These are phyloP conservation scores for Schizophyllum amplum DNA, from an alignment of 1,284 basidiomycete species.

Conservation along the genomic window DNA sequence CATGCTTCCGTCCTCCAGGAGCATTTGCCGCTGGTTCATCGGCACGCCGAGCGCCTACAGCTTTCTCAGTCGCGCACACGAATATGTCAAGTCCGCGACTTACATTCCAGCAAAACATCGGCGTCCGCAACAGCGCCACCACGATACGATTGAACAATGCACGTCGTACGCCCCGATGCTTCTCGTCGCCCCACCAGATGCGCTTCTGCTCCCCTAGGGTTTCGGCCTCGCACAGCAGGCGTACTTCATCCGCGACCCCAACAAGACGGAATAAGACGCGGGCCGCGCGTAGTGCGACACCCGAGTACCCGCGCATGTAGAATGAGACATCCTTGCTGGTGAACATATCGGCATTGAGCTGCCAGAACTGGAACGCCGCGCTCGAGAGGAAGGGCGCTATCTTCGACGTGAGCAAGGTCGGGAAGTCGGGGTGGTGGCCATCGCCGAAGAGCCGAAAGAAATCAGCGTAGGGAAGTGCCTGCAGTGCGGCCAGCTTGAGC, in stretches of 20 bases:
- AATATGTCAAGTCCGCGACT: not conserved
- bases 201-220: conserved; percentile 54
- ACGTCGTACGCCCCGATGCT: conserved; percentile 54
- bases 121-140: conserved; percentile 53
- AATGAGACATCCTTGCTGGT: conserved; percentile 59
- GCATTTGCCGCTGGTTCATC: conserved; percentile 64
- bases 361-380: conserved; percentile 75
- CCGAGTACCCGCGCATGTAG: conserved; percentile 71
- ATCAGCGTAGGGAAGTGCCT: conserved; percentile 55
- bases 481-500: conserved; percentile 67
- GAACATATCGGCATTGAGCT: conserved; percentile 58
- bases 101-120: conserved; percentile 76
- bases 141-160: conserved; percentile 63
- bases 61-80: too few species aligned
- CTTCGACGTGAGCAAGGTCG: conserved; percentile 53
- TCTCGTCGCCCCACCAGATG: conserved; percentile 62
- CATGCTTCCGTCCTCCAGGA: conserved; percentile 56
- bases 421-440: conserved; percentile 59
- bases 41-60: conserved; percentile 63
- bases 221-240: conserved; percentile 46
- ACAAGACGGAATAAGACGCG: conserved; percentile 53
- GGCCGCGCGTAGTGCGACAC: conserved; percentile 63
- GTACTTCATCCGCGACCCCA: conserved; percentile 51
- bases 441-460: conserved; percentile 73
- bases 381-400: conserved; percentile 71